A percentile compares a stretch with the other conserved stretches of the same genome.
Evolutionary conservation across 1,284 basidiomycete genomes (phyloP).

Genomic region (Dichomitus squalens): DNA sequence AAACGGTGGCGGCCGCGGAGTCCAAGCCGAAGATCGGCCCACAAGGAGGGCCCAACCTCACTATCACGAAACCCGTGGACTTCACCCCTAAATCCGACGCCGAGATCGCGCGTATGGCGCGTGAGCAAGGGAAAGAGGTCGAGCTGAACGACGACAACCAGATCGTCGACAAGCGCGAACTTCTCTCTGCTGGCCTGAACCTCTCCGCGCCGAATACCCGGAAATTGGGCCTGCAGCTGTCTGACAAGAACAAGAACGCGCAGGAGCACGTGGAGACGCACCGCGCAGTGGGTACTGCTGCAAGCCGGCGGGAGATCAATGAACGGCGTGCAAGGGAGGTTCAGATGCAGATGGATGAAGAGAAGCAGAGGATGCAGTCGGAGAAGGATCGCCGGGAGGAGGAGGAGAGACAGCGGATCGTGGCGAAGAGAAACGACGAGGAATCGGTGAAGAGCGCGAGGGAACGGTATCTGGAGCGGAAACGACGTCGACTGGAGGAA

Average conservation of each 20-base stretch:
- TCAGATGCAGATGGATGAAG: slow-evolving; percentile 71
- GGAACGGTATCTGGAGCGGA: slow-evolving; percentile 78
- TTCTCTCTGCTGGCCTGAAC: slow-evolving; percentile 92
- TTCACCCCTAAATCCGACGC: slow-evolving; percentile 64
- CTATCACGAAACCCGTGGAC: slow-evolving; percentile 71
- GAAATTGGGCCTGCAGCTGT: slow-evolving; percentile 48
- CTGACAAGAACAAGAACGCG: slow-evolving; percentile 29
- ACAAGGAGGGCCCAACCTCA: slow-evolving; percentile 61
- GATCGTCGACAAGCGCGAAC: slow-evolving; percentile 93
- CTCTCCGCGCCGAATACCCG: slow-evolving; percentile 82
- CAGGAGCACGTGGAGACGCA: slow-evolving; percentile 48
- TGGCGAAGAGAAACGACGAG: slow-evolving; percentile 73
- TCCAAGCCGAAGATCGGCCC: slow-evolving; percentile 64
- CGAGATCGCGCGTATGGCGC: slow-evolving; percentile 69
- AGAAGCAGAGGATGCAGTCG: slow-evolving; percentile 57
- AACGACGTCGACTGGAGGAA: slow-evolving; percentile 75
- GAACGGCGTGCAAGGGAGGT: slow-evolving; percentile 78
- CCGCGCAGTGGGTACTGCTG: slow-evolving; percentile 80
- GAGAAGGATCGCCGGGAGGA: slow-evolving; percentile 64
- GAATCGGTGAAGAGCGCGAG: slow-evolving; percentile 71
- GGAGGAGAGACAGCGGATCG: slow-evolving; percentile 55
- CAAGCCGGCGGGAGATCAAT: slow-evolving; percentile 78
- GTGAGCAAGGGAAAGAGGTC: slow-evolving; percentile 81
- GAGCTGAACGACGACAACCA: slow-evolving; percentile 98
- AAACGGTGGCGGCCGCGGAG: slow-evolving; percentile 56